These are phyloP conservation scores for Candida quercuum DNA, from an alignment of 805 yeast genomes.

Conservation along the genomic window DNA sequence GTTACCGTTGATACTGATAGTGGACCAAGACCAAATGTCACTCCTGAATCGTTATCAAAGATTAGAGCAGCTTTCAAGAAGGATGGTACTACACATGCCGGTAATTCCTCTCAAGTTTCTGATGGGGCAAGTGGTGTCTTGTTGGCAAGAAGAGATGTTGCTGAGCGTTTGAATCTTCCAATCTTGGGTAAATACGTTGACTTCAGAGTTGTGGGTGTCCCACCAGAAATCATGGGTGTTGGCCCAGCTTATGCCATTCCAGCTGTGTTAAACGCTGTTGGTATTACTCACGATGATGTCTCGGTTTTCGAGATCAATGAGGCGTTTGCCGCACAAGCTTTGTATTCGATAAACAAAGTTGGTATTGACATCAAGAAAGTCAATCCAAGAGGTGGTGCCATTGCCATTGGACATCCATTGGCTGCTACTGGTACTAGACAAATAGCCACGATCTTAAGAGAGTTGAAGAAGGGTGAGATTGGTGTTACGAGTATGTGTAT, in stretches of 20 bases:
- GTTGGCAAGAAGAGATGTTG: slow-evolving; percentile 79
- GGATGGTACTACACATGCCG: slow-evolving; percentile 84
- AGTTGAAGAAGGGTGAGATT: slow-evolving; percentile 70
- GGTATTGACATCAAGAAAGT: slow-evolving; percentile 67
- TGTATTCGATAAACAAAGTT: slow-evolving; percentile 62
- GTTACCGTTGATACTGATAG: slow-evolving; percentile 64
- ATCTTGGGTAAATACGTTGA: slow-evolving; percentile 77
- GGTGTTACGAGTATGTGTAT: slow-evolving; percentile 97
- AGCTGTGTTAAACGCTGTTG: slow-evolving; percentile 56
- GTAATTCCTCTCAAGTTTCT: slow-evolving; percentile 92
- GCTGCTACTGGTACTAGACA: slow-evolving; percentile 93
- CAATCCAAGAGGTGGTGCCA: slow-evolving; percentile 94
- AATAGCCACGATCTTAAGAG: slow-evolving; percentile 80
- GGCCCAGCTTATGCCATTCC: slow-evolving; percentile 98
- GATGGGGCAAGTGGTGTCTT: slow-evolving; percentile 95
- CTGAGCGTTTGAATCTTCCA: slow-evolving; percentile 65
- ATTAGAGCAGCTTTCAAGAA: slow-evolving; percentile 84
- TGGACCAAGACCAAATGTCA: slow-evolving; percentile 86
- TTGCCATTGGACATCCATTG: slow-evolving; percentile 92
- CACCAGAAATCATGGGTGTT: slow-evolving; percentile 96
- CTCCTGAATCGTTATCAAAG: slow-evolving; percentile 67
- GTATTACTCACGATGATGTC: slow-evolving; percentile 59
- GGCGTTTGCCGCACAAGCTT: slow-evolving; percentile 94
- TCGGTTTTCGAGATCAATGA: slow-evolving; percentile 86
- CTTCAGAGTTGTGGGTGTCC: slow-evolving; percentile 83